Base-by-base conservation (phyloP, 345 rosid species). In the Hirschfeldia incana region DNA sequence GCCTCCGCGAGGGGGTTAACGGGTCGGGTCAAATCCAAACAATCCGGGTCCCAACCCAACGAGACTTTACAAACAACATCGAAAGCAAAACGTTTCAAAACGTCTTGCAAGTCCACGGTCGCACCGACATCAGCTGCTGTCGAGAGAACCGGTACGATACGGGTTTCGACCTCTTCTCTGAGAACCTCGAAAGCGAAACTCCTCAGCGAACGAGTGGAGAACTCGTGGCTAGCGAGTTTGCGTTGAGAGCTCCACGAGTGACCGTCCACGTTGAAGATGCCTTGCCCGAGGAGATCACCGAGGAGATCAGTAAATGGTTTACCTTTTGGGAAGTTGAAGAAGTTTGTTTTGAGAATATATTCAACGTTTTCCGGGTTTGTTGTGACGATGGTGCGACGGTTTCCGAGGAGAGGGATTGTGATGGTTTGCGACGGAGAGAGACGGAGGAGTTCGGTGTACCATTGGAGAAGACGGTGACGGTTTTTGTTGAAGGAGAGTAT, bases 181-280 rank as follows among this genome's bases (percentile, higher is more conserved):
- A 84, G 81, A 26, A 85, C 70, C 16, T 88, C 88, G 16, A 86
- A 85, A 16, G 89, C 90, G 26, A 83, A 84, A 30, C 64, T 32
- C 65, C 87, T 85, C 2, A 85, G 73, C 0, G 89, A 84, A 10
- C 83, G 37, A 65, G 91, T 86, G 2, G 89, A 89, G 12, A 91
- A 85, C 80, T 91, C 92, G 21, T 84, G 83, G 69, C 90, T 85
- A 2, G 97, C 92, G 79, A 89, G 76, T 73, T 91, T 88, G 36
- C 89, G 75, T 70, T 91, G 94, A 13, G 90, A 87, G 80, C 55
- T 82, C 97, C 94, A 91, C 1, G 84, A 81, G 29, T 87, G 86
- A 6, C 93, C 97, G 16, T 91, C 97, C 8, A 84, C 89, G 44
- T 84, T 87, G 84, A 91, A 91, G 39, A 91, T 91, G n/a, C 97